Conservation (phyloP, 2,329 filamentous ascomycete species). For the Clonostachys sp. region DNA sequence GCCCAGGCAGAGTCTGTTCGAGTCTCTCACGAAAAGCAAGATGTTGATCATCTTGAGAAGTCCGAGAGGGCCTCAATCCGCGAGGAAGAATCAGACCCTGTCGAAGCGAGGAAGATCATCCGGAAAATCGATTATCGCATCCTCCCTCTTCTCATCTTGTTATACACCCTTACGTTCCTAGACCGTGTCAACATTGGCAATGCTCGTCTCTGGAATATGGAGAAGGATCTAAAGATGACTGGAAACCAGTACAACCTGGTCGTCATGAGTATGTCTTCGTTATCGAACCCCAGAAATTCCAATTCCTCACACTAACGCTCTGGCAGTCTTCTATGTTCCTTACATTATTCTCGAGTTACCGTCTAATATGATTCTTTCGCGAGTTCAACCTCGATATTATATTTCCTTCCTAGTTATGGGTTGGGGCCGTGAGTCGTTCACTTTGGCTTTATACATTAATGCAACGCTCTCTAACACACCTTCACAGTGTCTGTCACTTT, state of each 20-base stretch:
- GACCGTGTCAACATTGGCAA: constrained; percentile 8
- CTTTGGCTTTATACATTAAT: neutral
- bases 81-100: constrained; percentile 1
- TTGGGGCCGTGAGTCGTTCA: constrained; percentile 15
- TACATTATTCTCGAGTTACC: constrained; percentile 23
- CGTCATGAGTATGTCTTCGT: constrained; percentile 8
- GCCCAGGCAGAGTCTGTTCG: too few relatives aligned
- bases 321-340: constrained; percentile 18
- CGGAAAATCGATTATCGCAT: constrained; percentile 15
- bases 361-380: constrained; percentile 19
- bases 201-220: constrained; percentile 16
- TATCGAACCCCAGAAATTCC: neutral
- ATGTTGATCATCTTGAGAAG: neutral
- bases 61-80: neutral
- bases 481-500: constrained; percentile 12
- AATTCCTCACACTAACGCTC: neutral
- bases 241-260: constrained; percentile 18
- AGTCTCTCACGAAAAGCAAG: neutral
- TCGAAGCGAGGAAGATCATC: constrained; percentile 8
- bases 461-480: too few relatives aligned
- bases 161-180: constrained; percentile 16
- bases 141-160: constrained; percentile 13
- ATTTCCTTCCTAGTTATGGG: constrained; percentile 17
- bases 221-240: constrained; percentile 19
- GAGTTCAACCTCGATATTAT: constrained; percentile 16